Evolutionary conservation across 805 yeast genomes (phyloP), one percentile per base, ranked within the genome.

Genomic region (Lipomyces spencermartinsiae): DNA sequence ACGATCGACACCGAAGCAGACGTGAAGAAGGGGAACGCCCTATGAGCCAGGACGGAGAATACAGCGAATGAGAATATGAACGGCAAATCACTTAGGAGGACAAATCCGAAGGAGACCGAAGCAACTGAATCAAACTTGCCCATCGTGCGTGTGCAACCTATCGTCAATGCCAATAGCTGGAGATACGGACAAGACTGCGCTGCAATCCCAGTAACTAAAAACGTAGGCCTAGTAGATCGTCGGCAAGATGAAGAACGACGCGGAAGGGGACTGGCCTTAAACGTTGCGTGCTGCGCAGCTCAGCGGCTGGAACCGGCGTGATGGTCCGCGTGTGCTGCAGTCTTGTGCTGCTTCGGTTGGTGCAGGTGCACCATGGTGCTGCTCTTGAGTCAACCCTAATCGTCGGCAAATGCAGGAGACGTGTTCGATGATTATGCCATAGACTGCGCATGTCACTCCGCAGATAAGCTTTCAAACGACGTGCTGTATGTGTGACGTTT

Each of bases 1-100:
- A 65, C 57, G n/a, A 67, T 56, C 4, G 66, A 60, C 9, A 70
- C 71, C 29, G 71, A 55, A 12, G 71, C 63, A 2, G 72, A 59
- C 14, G 72, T 62, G 34, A 67, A 69, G 19, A 64, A 64, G 4
- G 72, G 67, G 43, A 69, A 69, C 2, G 72, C 59, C 37, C 68
- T 55, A 56, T 69, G 72, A 16, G 72, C 72, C 29, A 69, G 60
- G n/a, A 69, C 64, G 55, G 35, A 29, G 58, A 69, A 69, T 35
- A 62, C n/a, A 46, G 49, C 53, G 43, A 69, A 69, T 19, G 72
- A 69, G 37, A 66, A 8, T 16, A 68, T 22, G 65, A 69, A 69
- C 35, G 72, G 72, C 35, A 54, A 49, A 51, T 69, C 66, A 61
- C 67, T 46, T 29, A 69, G 62, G 10, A 67, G 22, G 29, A 60